phyloP scores from a whole-genome alignment of 225 moss, liverwort and hornwort species.

The Physcomitrium patens region DNA sequence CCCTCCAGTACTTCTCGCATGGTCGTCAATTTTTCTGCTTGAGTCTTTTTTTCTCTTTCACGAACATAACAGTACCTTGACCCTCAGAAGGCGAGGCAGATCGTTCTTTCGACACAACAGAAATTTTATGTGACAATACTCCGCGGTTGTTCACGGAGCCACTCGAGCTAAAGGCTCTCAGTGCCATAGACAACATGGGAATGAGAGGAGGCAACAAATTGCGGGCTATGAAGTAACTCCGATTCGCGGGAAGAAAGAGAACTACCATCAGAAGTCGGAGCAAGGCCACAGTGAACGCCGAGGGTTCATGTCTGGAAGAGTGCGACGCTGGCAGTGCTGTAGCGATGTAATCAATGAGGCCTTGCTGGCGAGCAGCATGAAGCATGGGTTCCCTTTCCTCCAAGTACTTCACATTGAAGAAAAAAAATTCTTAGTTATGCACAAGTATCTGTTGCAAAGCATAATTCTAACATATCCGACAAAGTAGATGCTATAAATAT shows the following conservation, averaged over 20 bases:
- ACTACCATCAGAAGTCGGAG: constrained; percentile 37
- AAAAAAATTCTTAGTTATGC: constrained; percentile 11
- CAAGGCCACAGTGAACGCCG: constrained; percentile 30
- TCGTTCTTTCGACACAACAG: constrained; percentile 17
- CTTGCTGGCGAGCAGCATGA: constrained; percentile 40
- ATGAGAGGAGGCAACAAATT: constrained; percentile 43
- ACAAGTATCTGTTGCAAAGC: background rate
- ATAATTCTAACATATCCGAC: background rate
- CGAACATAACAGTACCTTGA: constrained; percentile 15
- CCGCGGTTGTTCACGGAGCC: constrained; percentile 25
- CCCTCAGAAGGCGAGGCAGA: constrained; percentile 12
- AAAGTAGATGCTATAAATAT: background rate
- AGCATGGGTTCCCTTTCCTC: constrained; percentile 40
- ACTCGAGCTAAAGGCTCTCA: constrained; percentile 40
- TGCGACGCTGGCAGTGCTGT: constrained; percentile 21
- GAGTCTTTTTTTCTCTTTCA: constrained; percentile 30
- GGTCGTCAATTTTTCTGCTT: constrained; percentile 39
- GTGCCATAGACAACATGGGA: constrained; percentile 36
- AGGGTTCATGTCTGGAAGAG: constrained; percentile 36
- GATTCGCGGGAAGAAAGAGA: constrained; percentile 40
- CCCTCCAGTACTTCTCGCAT: constrained; percentile 41
- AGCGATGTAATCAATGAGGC: constrained; percentile 36
- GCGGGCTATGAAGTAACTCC: constrained; percentile 41
- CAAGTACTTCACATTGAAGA: constrained; percentile 33
- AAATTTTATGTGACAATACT: background rate